Conservation (phyloP, 345 rosid species). For the Citrus australasica region DNA sequence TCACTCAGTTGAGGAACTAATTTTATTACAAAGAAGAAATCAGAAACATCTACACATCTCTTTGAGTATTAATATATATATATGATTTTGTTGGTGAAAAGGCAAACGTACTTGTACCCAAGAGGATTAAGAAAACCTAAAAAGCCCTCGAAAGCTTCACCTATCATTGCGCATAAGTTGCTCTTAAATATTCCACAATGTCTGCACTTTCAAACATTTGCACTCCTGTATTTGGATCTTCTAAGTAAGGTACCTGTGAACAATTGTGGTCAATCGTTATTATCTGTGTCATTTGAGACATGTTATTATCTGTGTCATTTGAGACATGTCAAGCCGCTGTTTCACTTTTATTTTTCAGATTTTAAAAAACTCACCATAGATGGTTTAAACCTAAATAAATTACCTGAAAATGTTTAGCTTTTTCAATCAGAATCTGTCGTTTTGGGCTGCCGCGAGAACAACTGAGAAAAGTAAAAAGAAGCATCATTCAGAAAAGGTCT, state of each 20-base stretch:
- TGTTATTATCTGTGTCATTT: not conserved
- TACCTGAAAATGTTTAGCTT: conserved; percentile 83
- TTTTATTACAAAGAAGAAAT: not conserved
- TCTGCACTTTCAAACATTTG: conserved; percentile 94
- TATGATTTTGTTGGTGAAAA: not conserved
- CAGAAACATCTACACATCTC: not conserved
- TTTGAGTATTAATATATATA: not conserved
- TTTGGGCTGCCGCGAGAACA: conserved; percentile 92
- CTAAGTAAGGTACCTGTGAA: conserved; percentile 76
- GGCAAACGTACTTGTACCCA: conserved; percentile 9
- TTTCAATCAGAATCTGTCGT: conserved; percentile 53
- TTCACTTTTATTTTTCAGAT: not conserved
- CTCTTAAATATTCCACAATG: conserved; percentile 70
- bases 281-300: not conserved
- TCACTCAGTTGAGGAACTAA: not conserved
- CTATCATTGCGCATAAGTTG: conserved; percentile 61
- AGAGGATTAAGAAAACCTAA: not conserved
- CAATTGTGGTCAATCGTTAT: not conserved
- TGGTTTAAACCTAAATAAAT: not conserved
- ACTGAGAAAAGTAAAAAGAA: conserved; percentile 29
- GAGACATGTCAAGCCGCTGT: not conserved
- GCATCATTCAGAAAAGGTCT: not conserved
- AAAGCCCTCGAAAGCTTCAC: conserved; percentile 1
- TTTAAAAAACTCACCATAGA: not conserved
- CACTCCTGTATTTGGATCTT: conserved; percentile 92